Percentiles rank a stretch among this genome's conserved stretches.
These are phyloP conservation scores for Hypoxylon subgilvum DNA, from an alignment of 495 filamentous ascomycete genomes.

Conservation along the genomic window DNA sequence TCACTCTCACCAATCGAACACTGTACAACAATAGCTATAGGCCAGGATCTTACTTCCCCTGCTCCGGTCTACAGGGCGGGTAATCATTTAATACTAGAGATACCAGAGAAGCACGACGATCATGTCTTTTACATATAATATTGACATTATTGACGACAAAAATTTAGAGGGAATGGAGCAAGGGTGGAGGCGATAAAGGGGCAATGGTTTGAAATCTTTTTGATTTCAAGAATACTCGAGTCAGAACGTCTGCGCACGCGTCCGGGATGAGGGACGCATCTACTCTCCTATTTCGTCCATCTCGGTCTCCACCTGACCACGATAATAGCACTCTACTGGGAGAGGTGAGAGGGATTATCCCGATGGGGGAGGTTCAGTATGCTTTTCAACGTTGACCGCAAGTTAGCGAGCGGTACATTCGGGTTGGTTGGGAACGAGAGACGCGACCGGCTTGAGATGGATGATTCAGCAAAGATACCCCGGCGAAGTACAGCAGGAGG, in stretches of 20 bases:
- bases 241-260: constrained; percentile 33
- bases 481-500: constrained; percentile 16
- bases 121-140: constrained; percentile 36
- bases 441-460: constrained; percentile 14
- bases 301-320: constrained; percentile 11
- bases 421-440: constrained; percentile 22
- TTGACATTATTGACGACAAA: constrained; percentile 36
- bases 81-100: constrained; percentile 44
- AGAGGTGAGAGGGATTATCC: constrained; percentile 6
- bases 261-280: constrained; percentile 22
- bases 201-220: constrained; percentile 23
- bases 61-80: constrained; percentile 21
- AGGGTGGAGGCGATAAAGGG: constrained; percentile 8
- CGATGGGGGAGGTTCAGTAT: constrained; percentile 2
- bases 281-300: constrained; percentile 11
- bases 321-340: constrained; percentile 11
- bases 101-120: constrained; percentile 42
- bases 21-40: constrained; percentile 39
- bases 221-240: constrained; percentile 25
- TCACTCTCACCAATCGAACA: constrained; percentile 20
- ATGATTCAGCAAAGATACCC: constrained; percentile 33
- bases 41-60: constrained; percentile 11
- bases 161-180: constrained; percentile 27
- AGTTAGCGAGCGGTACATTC: constrained; percentile 18
- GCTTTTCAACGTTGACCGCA: constrained; percentile 32